Evolutionary conservation across 371 early-diverging fungal species (phyloP).

Genomic region (Syncephalastrum sp.): DNA sequence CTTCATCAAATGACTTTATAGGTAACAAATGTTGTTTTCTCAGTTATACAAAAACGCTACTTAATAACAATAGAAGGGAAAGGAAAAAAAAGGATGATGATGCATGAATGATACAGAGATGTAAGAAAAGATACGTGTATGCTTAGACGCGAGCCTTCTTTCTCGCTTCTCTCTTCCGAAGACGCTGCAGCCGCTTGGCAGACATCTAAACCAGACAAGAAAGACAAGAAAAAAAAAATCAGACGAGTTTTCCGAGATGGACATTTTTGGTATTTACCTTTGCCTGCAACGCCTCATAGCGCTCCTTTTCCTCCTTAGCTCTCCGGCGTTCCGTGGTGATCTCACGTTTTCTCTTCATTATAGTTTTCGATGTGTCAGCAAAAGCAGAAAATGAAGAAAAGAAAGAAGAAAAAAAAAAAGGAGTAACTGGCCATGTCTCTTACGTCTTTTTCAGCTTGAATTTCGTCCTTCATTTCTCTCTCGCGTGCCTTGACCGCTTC

Average conservation of each 20-base stretch:
- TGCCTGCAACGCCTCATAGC: slow-evolving; percentile 53
- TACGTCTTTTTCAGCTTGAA: slow-evolving; percentile 56
- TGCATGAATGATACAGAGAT: slow-evolving; percentile 2
- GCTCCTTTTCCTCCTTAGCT: slow-evolving; percentile 62
- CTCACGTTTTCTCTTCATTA: slow-evolving; percentile 51
- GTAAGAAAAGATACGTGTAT: not conserved
- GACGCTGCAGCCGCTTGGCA: slow-evolving; percentile 47
- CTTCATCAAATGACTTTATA: no score
- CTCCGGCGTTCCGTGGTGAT: slow-evolving; percentile 60
- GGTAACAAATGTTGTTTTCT: no score
- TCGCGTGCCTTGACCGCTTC: slow-evolving; percentile 45
- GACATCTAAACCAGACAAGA: slow-evolving; percentile 34
- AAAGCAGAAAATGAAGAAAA: no score
- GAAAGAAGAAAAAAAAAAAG: no score
- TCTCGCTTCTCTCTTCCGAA: slow-evolving; percentile 47
- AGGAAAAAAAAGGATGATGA: not conserved
- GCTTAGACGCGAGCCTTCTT: slow-evolving; percentile 29
- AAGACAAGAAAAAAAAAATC: not conserved
- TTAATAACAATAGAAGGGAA: not conserved
- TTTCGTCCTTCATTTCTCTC: slow-evolving; percentile 57
- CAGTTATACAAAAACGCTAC: no score
- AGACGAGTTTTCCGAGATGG: no score
- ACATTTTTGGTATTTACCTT: slow-evolving; percentile 26
- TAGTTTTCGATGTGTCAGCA: not conserved
- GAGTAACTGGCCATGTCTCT: slow-evolving; percentile 1